Conservation (phyloP, 768 basidiomycete species). For the Russula ochroleuca region DNA sequence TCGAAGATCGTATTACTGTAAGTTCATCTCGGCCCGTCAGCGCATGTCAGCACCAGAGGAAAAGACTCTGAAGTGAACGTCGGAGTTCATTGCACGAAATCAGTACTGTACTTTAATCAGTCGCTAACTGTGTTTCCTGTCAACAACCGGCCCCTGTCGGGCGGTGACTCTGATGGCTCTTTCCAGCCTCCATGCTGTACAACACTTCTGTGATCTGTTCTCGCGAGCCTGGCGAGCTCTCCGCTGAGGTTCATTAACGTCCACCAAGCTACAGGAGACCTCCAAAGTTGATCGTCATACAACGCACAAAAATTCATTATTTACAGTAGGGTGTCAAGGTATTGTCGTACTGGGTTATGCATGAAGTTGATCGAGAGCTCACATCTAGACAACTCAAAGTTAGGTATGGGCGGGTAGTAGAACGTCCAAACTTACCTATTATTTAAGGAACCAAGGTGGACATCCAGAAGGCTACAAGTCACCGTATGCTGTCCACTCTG, state of each 20-base stretch:
- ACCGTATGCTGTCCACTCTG: constrained; percentile 11
- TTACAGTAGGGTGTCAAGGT: background rate
- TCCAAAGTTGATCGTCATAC: background rate
- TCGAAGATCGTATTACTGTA: background rate
- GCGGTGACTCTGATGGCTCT: too few relatives aligned
- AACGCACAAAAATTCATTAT: background rate
- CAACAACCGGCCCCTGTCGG: too few relatives aligned
- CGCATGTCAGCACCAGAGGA: too few relatives aligned
- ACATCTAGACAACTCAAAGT: background rate
- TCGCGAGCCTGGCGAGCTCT: too few relatives aligned
- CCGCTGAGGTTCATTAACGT: too few relatives aligned
- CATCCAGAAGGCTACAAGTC: constrained; percentile 18
- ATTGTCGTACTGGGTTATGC: background rate
- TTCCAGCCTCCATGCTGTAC: too few relatives aligned
- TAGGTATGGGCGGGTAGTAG: background rate
- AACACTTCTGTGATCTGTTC: too few relatives aligned
- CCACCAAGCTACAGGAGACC: background rate
- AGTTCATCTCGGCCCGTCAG: background rate
- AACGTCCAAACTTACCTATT: background rate
- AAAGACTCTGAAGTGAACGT: too few relatives aligned
- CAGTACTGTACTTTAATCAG: too few relatives aligned
- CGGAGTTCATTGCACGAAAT: too few relatives aligned
- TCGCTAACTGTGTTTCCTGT: too few relatives aligned
- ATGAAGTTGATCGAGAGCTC: background rate
- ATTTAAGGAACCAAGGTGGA: constrained; percentile 16